Evolutionary conservation across 2,329 filamentous ascomycete genomes (phyloP).

Genomic region (Gremmenia infestans): DNA sequence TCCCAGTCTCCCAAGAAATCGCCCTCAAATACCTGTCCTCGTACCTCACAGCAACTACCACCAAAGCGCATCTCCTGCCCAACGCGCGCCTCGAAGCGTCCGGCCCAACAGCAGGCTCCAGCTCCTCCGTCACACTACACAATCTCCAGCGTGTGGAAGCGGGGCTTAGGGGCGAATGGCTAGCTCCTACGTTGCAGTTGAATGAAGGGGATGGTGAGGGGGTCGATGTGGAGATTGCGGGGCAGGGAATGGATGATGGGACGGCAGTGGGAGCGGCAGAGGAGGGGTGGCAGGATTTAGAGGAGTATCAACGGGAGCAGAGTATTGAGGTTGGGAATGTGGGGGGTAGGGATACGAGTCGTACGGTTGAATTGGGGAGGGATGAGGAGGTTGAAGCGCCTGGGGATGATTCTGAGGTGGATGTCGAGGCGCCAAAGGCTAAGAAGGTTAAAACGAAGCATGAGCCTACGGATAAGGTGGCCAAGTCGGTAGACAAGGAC

Average conservation of each 20-base stretch:
- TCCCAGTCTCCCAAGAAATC: slow-evolving; percentile 24
- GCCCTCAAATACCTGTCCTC: slow-evolving; percentile 29
- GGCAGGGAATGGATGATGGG: slow-evolving; percentile 25
- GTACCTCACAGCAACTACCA: slow-evolving; percentile 26
- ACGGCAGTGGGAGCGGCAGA: slow-evolving; percentile 19
- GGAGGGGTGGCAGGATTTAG: slow-evolving; percentile 33
- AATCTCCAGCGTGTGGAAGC: slow-evolving; percentile 48
- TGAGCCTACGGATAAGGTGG: slow-evolving; percentile 42
- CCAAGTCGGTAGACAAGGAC: slow-evolving; percentile 43
- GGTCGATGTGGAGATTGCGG: slow-evolving; percentile 2
- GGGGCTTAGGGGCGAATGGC: slow-evolving; percentile 46
- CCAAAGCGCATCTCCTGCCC: slow-evolving; percentile 28
- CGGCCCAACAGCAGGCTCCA: slow-evolving; percentile 26
- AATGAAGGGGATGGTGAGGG: slow-evolving; percentile 25
- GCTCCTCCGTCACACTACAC: slow-evolving; percentile 41
- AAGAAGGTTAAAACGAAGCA: slow-evolving; percentile 24
- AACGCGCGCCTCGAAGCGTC: slow-evolving; percentile 31
- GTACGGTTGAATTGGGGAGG: slow-evolving; percentile 38
- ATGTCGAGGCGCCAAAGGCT: slow-evolving; percentile 22
- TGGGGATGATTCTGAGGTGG: slow-evolving; percentile 17
- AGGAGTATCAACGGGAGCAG: slow-evolving; percentile 33
- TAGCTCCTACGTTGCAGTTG: slow-evolving; percentile 38
- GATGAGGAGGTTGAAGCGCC: slow-evolving; percentile 35
- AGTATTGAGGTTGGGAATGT: slow-evolving; percentile 27
- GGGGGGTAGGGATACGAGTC: slow-evolving; percentile 10